A percentile compares a stretch with the other conserved stretches of the same genome.
phyloP scores from a whole-genome alignment of 331 rosid genomes.

The Arachis monticola region DNA sequence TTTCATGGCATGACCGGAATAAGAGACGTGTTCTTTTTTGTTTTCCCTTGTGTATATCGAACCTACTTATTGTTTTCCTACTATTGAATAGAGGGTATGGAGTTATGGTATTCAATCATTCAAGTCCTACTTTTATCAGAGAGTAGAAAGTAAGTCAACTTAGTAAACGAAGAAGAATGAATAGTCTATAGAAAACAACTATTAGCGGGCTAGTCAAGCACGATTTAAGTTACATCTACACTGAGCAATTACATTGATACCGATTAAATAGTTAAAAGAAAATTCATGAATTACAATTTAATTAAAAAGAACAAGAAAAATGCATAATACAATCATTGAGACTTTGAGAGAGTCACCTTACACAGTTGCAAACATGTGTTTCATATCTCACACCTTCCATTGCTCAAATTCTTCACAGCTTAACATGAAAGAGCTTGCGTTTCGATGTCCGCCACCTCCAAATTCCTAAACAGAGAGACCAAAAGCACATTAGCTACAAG shows the following conservation, averaged over 20 bases:
- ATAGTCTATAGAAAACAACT: no score
- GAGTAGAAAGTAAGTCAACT: no score
- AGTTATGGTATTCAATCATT: no score
- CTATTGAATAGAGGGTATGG: no score
- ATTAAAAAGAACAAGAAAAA: no score
- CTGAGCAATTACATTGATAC: neutral
- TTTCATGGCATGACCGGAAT: no score
- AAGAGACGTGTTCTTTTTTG: no score
- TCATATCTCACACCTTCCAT: conserved; percentile 61
- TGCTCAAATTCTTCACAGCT: conserved; percentile 56
- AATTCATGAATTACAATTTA: no score
- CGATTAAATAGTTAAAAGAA: conserved; percentile 1
- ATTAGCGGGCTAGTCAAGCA: neutral
- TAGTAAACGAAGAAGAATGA: no score
- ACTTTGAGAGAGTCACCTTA: conserved; percentile 14
- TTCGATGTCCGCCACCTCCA: conserved; percentile 87
- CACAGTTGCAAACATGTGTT: neutral
- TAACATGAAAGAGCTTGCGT: conserved; percentile 82
- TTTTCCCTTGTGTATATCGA: no score
- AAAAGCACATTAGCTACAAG: conserved; percentile 22
- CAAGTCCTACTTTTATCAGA: no score
- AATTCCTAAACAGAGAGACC: conserved; percentile 55
- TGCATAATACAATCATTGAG: conserved; percentile 6
- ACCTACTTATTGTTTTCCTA: no score
- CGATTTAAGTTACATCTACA: neutral